Evolutionary conservation across 345 rosid genomes (phyloP).

Genomic region (Viola odorata): DNA sequence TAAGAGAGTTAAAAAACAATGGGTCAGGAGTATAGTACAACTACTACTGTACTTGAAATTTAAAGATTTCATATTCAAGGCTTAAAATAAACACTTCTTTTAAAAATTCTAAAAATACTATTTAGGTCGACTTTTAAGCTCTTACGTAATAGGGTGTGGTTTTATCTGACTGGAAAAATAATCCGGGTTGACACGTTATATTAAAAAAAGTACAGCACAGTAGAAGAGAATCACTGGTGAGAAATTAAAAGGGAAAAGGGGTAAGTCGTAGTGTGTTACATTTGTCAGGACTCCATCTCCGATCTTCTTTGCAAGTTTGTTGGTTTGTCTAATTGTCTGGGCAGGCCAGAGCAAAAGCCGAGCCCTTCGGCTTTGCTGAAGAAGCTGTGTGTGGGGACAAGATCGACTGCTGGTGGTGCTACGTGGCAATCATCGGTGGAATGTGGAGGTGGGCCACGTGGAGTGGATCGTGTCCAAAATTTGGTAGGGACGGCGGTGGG

Average conservation of each 20-base stretch:
- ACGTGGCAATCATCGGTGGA: not conserved
- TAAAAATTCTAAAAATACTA: not conserved
- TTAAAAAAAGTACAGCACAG: not conserved
- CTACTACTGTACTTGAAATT: no score
- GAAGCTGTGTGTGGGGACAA: not conserved
- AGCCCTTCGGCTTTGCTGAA: not conserved
- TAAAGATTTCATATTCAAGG: no score
- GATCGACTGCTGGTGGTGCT: not conserved
- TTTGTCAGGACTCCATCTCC: constrained; percentile 16
- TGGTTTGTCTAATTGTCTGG: constrained; percentile 14
- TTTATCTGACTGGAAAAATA: no score
- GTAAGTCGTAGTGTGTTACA: not conserved
- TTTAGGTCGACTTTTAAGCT: no score
- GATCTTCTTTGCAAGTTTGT: not conserved
- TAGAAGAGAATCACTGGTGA: not conserved
- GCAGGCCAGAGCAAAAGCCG: constrained; percentile 11
- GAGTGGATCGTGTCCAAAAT: not conserved
- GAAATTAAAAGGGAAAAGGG: no score
- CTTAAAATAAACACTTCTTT: no score
- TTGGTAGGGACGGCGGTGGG: no score
- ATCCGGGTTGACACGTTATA: no score
- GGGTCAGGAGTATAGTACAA: no score
- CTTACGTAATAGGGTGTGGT: no score
- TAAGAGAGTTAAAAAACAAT: no score
- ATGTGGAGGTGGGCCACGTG: not conserved